Conservation (phyloP, 768 basidiomycete species). For the Tulasnella sp. region DNA sequence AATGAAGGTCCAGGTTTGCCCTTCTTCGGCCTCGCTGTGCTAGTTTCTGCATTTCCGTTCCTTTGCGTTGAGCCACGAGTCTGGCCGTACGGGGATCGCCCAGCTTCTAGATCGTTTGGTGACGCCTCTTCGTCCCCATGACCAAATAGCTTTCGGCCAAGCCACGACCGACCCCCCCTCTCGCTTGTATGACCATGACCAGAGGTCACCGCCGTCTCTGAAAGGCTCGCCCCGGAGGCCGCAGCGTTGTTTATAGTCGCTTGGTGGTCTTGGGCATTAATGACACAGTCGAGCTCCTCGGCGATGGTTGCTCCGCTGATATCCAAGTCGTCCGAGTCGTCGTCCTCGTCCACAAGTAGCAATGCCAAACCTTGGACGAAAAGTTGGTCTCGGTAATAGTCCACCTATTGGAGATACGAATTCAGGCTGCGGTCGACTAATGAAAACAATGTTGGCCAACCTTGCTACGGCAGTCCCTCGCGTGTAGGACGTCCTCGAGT, state of each 20-base stretch:
- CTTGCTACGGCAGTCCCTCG: slow-evolving; percentile 21
- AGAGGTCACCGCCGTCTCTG: neutral
- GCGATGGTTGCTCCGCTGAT: slow-evolving; percentile 28
- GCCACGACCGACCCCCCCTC: neutral
- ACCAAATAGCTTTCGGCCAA: neutral
- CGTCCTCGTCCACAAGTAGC: neutral
- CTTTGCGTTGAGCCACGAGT: neutral
- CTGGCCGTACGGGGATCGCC: neutral
- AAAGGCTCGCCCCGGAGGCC: neutral
- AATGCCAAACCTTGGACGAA: slow-evolving; percentile 60
- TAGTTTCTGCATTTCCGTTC: neutral
- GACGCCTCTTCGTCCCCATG: neutral
- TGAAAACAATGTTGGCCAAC: slow-evolving; percentile 25
- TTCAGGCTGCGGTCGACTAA: neutral
- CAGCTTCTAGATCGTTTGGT: neutral
- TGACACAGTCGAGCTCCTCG: neutral
- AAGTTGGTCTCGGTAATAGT: slow-evolving; percentile 46
- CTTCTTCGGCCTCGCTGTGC: neutral
- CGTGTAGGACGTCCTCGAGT: slow-evolving; percentile 34
- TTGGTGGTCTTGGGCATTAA: no score
- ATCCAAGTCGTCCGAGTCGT: neutral
- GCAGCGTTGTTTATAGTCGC: neutral
- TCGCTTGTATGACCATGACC: neutral
- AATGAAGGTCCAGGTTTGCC: neutral
- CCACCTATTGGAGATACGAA: neutral